Evolutionary conservation across 2,329 filamentous ascomycete species (phyloP).

Genomic region (Rutstroemia sp.): DNA sequence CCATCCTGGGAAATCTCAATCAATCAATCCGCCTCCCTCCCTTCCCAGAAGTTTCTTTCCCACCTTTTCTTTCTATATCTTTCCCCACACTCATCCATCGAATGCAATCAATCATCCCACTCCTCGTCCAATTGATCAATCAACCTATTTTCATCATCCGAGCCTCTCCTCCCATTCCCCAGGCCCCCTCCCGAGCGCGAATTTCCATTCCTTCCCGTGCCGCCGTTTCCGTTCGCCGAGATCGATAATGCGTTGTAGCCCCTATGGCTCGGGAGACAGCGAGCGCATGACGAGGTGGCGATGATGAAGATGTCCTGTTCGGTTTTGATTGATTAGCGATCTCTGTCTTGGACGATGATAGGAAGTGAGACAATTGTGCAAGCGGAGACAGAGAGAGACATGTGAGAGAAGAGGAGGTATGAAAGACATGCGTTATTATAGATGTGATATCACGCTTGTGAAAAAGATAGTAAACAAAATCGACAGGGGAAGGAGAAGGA

Average conservation of each 20-base stretch:
- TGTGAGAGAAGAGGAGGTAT: neutral
- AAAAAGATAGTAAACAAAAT: neutral
- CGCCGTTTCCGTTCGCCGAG: constrained; percentile 41
- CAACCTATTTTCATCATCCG: constrained; percentile 82
- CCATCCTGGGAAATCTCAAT: neutral
- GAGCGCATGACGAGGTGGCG: constrained; percentile 60
- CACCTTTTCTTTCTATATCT: neutral
- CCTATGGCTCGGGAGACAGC: constrained; percentile 54
- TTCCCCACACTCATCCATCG: neutral
- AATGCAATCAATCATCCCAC: constrained; percentile 66
- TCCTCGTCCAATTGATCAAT: constrained; percentile 97
- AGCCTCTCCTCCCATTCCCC: constrained; percentile 8
- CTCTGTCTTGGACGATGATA: no score
- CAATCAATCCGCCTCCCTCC: no score
- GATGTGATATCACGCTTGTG: neutral
- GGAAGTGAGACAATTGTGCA: no score
- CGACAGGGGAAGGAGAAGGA: neutral
- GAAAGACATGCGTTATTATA: neutral
- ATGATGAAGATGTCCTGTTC: constrained; percentile 59
- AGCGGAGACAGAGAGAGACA: neutral
- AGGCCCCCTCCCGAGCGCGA: constrained; percentile 10
- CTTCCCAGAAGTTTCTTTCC: neutral
- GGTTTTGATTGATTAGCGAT: no score
- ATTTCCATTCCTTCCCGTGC: neutral
- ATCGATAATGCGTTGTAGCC: constrained; percentile 61